Evolutionary conservation across 495 filamentous ascomycete species (phyloP), one percentile per base, ranked within the genome.

Genomic region (Lophium mytilinum): DNA sequence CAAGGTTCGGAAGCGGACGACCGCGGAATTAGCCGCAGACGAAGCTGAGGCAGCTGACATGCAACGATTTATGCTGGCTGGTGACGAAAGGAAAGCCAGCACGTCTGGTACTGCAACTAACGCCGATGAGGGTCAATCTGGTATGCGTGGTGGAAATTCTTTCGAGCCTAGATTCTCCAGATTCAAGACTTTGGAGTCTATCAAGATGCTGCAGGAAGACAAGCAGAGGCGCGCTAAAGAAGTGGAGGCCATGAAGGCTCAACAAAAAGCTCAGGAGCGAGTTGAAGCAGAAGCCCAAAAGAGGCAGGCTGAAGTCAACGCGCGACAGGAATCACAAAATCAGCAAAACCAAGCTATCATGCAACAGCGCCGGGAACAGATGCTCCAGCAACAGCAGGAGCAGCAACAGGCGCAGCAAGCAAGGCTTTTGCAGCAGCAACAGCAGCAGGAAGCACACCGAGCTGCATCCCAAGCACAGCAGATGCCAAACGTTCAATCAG

Each of bases 1-100:
- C 14, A 96, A 95, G 75, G 81, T 83, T 21, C 80, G 94, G 55
- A 97, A 99, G 77, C 81, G 92, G 55, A 99, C 93, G 0, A 84
- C 90, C 10, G 93, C 94, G 6, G 91, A 99, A 64, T 78, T 96
- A 69, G 92, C 87, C 34, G 91, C 90, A 2, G 93, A 97, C 67
- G 90, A 97, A 68, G 91, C 93, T 0, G 74, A 88, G 56, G 89
- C 89, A 6, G 90, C 89, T 10, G 85, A 93, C 45, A 84, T 89
- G 67, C 89, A 96, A 68, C 77, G 88, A 30, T 91, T 90, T 61
- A 90, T 97, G 86, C 88, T 97, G 37, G 85, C 88, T 47, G 84
- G 92, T 75, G 93, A 99, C 55, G 94, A 97, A 63, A 80, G 89
- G 12, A 76, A 89, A 45, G 79, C 83, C 19, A 75, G 84, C 10